Percentiles rank a stretch among this genome's conserved stretches.
Evolutionary conservation across 2,329 filamentous ascomycete genomes (phyloP).

Genomic region (Ampelomyces quisqualis): DNA sequence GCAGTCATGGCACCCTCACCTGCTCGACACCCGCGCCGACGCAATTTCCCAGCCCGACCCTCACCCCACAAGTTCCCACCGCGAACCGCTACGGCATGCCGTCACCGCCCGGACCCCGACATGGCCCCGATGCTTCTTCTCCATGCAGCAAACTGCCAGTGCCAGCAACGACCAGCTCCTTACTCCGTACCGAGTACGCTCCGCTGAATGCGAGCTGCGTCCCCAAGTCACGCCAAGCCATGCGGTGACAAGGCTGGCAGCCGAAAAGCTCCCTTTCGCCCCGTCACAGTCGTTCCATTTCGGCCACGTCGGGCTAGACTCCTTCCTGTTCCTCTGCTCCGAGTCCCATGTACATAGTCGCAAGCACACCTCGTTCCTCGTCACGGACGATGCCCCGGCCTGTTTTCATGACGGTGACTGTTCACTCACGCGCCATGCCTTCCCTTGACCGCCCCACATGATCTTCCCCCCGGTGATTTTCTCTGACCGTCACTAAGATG

Average conservation of each 20-base stretch:
- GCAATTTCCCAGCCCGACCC: too few species aligned
- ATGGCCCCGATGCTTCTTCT: too few species aligned
- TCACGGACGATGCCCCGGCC: conserved; percentile 1
- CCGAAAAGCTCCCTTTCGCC: conserved; percentile 22
- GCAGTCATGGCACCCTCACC: too few species aligned
- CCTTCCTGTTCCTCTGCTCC: conserved; percentile 19
- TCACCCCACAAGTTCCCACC: too few species aligned
- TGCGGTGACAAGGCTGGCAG: conserved; percentile 24
- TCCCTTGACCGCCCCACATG: conserved; percentile 13
- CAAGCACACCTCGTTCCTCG: conserved; percentile 16
- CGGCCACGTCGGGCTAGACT: conserved; percentile 18
- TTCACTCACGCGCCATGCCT: conserved; percentile 6
- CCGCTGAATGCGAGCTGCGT: conserved; percentile 23
- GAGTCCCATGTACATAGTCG: too few species aligned
- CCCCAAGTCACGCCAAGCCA: conserved; percentile 34
- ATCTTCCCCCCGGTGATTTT: conserved; percentile 23
- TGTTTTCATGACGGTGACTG: neutral
- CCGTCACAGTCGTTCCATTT: conserved; percentile 22
- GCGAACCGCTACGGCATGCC: too few species aligned
- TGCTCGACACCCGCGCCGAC: too few species aligned
- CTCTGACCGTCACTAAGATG: too few species aligned
- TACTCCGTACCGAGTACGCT: too few species aligned
- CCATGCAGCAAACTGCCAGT: too few species aligned
- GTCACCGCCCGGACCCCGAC: too few species aligned
- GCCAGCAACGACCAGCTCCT: too few species aligned